Conservation (phyloP, 257 asterid species). For the Nicotiana sylvestris region DNA sequence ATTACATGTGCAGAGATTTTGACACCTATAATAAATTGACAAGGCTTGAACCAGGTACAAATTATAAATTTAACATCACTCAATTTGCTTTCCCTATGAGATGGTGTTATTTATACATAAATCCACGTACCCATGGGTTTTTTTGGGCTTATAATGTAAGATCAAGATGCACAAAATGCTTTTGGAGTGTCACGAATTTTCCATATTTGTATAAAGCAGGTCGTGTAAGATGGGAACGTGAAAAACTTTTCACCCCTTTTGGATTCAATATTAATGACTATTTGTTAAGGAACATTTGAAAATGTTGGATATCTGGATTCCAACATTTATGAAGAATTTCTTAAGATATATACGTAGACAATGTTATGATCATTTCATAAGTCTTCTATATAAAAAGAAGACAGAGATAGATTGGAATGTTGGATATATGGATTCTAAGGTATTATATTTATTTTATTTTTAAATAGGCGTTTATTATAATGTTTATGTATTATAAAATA, state of each 20-base stretch:
- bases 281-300: background rate
- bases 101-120: conserved; percentile 25
- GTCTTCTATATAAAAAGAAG: background rate
- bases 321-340: too few species aligned
- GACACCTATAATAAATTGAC: background rate
- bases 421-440: background rate
- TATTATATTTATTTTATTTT: too few species aligned
- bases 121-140: conserved; percentile 9
- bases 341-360: background rate
- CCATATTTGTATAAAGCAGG: conserved; percentile 17
- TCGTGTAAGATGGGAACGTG: conserved; percentile 26
- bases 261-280: conserved; percentile 7
- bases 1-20: conserved; percentile 19
- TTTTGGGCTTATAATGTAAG: conserved; percentile 26
- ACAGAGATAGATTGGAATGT: background rate
- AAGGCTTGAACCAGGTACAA: background rate
- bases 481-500: background rate
- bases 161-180: conserved; percentile 25
- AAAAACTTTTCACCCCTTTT: conserved; percentile 14
- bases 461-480: too few species aligned
- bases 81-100: conserved; percentile 26
- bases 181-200: conserved; percentile 18
- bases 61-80: conserved; percentile 15
- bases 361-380: background rate
- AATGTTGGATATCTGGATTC: too few species aligned